Conservation (phyloP, 2,329 filamentous ascomycete species). For the Berkeleyomyces rouxiae region DNA sequence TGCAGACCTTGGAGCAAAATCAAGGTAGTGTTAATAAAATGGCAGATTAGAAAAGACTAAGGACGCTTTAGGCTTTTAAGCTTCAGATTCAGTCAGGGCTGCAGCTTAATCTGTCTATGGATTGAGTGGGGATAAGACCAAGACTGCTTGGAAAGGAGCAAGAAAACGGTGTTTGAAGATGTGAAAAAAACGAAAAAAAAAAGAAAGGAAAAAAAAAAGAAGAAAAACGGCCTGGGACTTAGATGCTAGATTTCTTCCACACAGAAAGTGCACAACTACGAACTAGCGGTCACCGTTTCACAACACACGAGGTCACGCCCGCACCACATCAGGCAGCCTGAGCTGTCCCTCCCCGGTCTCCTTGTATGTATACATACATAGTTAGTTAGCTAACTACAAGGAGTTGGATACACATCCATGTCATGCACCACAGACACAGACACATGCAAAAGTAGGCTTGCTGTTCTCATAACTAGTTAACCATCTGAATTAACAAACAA, state of each 20-base stretch:
- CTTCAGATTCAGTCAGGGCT: not conserved
- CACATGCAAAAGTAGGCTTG: not conserved
- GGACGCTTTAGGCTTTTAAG: not conserved
- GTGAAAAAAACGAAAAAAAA: not conserved
- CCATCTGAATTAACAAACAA: too few species aligned
- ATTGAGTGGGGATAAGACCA: not conserved
- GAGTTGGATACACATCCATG: not conserved
- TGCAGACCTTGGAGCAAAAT: not conserved
- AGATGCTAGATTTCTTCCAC: not conserved
- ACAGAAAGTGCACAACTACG: not conserved
- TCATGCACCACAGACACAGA: not conserved
- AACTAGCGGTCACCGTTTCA: not conserved
- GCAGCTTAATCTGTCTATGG: not conserved
- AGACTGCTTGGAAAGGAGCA: not conserved
- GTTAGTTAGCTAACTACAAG: too few species aligned
- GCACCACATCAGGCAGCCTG: too few species aligned
- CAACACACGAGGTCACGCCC: not conserved
- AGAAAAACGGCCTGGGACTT: not conserved
- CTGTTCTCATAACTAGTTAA: not conserved
- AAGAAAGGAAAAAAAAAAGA: not conserved
- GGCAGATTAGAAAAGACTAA: not conserved
- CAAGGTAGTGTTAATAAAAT: not conserved
- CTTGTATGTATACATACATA: too few species aligned
- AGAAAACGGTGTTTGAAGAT: not conserved
- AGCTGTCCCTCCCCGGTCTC: too few species aligned